These are phyloP conservation scores for Barnettozyma populi DNA, from an alignment of 805 yeast genomes.

Conservation along the genomic window DNA sequence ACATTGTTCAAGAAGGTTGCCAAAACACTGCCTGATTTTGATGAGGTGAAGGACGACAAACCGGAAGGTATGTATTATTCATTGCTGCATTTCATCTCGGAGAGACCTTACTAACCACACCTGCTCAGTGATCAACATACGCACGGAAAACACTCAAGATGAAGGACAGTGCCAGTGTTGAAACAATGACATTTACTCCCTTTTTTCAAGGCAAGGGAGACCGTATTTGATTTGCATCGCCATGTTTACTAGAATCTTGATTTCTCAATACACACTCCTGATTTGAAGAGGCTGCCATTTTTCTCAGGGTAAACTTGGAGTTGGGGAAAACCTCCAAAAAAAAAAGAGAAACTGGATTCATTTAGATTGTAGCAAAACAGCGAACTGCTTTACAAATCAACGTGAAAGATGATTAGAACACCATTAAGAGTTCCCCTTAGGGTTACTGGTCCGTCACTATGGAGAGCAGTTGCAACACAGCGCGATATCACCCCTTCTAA, in stretches of 20 bases:
- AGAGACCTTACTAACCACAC: constrained; percentile 11
- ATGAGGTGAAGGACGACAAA: constrained; percentile 26
- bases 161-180: constrained; percentile 24
- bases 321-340: neutral
- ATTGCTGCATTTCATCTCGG: neutral
- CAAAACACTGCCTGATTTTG: constrained; percentile 82
- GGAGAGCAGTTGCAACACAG: constrained; percentile 17
- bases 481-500: constrained; percentile 15
- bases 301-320: neutral
- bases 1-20: constrained; percentile 86
- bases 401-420: constrained; percentile 8
- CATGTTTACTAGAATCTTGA: neutral
- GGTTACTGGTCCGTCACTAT: neutral
- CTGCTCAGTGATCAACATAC: constrained; percentile 24
- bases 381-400: neutral
- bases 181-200: neutral
- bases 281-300: neutral
- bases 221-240: neutral
- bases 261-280: neutral
- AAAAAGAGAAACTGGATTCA: neutral
- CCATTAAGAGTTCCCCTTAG: neutral
- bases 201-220: neutral
- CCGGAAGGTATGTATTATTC: constrained; percentile 16
- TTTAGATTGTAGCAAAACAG: neutral
- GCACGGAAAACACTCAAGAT: constrained; percentile 19